phyloP scores from a whole-genome alignment of 352 stramenopile species.

The Pythium rishiriense region DNA sequence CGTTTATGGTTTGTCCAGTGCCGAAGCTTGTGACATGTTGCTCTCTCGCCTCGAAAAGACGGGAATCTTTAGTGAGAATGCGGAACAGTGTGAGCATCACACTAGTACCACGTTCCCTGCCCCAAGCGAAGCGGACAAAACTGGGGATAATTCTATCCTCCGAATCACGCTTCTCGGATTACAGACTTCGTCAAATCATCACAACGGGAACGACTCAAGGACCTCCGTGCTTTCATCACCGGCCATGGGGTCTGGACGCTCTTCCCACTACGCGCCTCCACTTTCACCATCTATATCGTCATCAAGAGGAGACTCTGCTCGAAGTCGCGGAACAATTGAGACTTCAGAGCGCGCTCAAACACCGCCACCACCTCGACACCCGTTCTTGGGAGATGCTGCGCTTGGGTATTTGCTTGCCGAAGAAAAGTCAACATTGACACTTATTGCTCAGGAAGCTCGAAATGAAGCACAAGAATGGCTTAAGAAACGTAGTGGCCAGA shows the following conservation, averaged over 20 bases:
- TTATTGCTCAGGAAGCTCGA: constrained; percentile 69
- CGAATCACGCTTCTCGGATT: constrained; percentile 20
- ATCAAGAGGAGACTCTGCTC: not conserved
- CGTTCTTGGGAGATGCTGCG: constrained; percentile 28
- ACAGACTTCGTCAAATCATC: not conserved
- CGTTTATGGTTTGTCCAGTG: not conserved
- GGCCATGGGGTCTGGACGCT: not conserved
- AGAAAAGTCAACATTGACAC: constrained; percentile 59
- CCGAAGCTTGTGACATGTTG: constrained; percentile 2
- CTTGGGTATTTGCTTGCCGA: constrained; percentile 55
- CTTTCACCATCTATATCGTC: constrained; percentile 13
- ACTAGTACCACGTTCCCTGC: not conserved
- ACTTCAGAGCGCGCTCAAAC: not conserved
- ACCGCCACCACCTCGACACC: not conserved
- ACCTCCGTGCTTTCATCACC: not conserved
- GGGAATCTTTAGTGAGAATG: not conserved
- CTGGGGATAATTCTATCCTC: constrained; percentile 3
- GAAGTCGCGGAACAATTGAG: not conserved
- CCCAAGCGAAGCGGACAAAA: not conserved
- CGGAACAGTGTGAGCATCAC: not conserved
- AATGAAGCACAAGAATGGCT: constrained; percentile 70
- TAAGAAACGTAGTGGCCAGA: constrained; percentile 70
- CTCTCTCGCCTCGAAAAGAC: not conserved
- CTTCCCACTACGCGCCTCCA: constrained; percentile 8
- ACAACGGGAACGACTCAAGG: not conserved